Conservation (phyloP, 108 stramenopile species). For the Aurantiochytrium sp. region DNA sequence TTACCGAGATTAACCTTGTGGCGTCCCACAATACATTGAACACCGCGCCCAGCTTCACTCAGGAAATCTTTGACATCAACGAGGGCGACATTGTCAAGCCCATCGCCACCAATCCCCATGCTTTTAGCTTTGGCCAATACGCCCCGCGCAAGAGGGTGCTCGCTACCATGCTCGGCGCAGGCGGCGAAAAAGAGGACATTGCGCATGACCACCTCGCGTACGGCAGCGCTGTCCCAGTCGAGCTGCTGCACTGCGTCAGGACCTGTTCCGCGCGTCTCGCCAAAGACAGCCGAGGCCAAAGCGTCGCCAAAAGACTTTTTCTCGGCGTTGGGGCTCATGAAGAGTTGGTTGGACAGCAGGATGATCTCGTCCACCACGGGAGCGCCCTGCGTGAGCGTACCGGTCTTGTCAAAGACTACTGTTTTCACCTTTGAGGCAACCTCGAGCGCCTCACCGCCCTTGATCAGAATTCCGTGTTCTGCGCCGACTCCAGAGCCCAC, state of each 20-base stretch:
- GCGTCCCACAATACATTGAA: background rate
- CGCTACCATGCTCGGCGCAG: conserved; percentile 51
- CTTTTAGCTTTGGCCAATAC: background rate
- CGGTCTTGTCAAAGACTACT: conserved; percentile 94
- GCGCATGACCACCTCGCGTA: conserved; percentile 32
- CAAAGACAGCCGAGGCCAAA: background rate
- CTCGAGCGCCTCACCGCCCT: conserved; percentile 92
- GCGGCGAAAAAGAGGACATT: conserved; percentile 45
- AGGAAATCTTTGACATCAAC: background rate
- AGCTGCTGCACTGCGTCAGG: background rate
- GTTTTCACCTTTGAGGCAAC: conserved; percentile 65
- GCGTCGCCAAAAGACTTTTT: background rate
- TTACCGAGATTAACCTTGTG: background rate
- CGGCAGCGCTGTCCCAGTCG: background rate
- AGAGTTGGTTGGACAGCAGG: background rate
- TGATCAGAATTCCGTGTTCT: conserved; percentile 83
- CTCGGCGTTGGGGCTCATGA: background rate
- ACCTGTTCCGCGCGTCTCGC: background rate
- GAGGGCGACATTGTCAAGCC: background rate
- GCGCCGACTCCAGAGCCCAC: conserved; percentile 95
- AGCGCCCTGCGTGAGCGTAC: conserved; percentile 81
- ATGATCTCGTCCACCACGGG: conserved; percentile 33
- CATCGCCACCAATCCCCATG: background rate
- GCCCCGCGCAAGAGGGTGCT: conserved; percentile 55
- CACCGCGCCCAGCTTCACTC: background rate